Evolutionary conservation across 75 land plant species (phyloP).

Genomic region (Chamaecyparis obtusa): DNA sequence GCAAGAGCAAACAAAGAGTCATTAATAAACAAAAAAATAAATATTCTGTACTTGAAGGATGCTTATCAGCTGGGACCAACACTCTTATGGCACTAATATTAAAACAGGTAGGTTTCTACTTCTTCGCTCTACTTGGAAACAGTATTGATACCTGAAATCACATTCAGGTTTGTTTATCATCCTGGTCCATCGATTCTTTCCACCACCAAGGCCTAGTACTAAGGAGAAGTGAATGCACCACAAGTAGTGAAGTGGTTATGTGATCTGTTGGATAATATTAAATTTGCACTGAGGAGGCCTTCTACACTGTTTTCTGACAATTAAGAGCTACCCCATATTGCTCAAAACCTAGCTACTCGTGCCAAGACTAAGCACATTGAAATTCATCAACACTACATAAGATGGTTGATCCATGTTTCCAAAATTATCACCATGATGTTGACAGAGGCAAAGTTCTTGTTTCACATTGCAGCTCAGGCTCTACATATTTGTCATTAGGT

Average conservation of each 20-base stretch:
- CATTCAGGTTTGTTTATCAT: too few species aligned
- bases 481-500: not conserved
- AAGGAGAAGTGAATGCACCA: not conserved
- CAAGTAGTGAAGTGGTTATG: not conserved
- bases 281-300: not conserved
- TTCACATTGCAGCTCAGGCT: not conserved
- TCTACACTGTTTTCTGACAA: not conserved
- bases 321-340: not conserved
- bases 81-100: too few species aligned
- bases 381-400: not conserved
- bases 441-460: not conserved
- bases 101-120: too few species aligned
- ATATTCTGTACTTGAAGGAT: too few species aligned
- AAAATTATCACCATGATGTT: not conserved
- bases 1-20: too few species aligned
- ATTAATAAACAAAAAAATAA: too few species aligned
- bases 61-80: too few species aligned
- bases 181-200: too few species aligned
- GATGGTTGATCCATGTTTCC: not conserved
- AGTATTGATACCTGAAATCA: too few species aligned
- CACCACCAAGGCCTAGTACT: not conserved
- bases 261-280: not conserved
- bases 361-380: not conserved
- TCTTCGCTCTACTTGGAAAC: too few species aligned
- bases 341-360: not conserved